These are phyloP conservation scores for Colletotrichum cordylinicola DNA, from an alignment of 2,329 filamentous ascomycete species.

Conservation along the genomic window DNA sequence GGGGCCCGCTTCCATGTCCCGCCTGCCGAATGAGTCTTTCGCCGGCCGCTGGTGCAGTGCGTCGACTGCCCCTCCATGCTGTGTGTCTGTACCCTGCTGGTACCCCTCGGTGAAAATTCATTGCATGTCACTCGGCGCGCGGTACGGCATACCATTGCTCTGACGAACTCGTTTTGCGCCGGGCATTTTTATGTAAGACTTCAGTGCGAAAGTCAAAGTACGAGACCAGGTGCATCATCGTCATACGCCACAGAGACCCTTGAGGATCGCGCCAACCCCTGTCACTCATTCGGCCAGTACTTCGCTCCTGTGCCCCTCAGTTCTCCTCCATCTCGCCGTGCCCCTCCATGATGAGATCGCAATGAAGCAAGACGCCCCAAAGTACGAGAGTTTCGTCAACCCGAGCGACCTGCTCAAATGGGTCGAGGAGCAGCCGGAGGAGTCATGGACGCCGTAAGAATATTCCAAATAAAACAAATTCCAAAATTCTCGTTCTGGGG, in stretches of 20 bases:
- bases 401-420: conserved; percentile 44
- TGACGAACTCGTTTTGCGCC: not conserved
- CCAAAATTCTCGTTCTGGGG: not conserved
- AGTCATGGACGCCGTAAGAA: conserved; percentile 41
- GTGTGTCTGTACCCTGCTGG: not conserved
- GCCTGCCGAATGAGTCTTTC: conserved; percentile 4
- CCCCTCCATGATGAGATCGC: conserved; percentile 16
- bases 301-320: conserved; percentile 14
- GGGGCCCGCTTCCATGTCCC: not conserved
- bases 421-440: conserved; percentile 44
- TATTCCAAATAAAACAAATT: conserved; percentile 19
- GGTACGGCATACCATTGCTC: not conserved
- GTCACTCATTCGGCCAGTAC: not conserved
- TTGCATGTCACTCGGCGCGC: not conserved
- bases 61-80: not conserved
- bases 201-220: not conserved
- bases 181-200: conserved; percentile 6
- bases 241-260: not conserved
- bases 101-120: conserved; percentile 9
- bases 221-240: not conserved
- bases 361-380: conserved; percentile 17
- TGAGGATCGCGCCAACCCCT: not conserved
- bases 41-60: not conserved
- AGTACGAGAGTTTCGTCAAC: conserved; percentile 33
- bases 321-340: conserved; percentile 5